Percentiles rank a stretch among this genome's conserved stretches.
phyloP scores from a whole-genome alignment of 2,329 filamentous ascomycete genomes.

The Thyridium curvatum region DNA sequence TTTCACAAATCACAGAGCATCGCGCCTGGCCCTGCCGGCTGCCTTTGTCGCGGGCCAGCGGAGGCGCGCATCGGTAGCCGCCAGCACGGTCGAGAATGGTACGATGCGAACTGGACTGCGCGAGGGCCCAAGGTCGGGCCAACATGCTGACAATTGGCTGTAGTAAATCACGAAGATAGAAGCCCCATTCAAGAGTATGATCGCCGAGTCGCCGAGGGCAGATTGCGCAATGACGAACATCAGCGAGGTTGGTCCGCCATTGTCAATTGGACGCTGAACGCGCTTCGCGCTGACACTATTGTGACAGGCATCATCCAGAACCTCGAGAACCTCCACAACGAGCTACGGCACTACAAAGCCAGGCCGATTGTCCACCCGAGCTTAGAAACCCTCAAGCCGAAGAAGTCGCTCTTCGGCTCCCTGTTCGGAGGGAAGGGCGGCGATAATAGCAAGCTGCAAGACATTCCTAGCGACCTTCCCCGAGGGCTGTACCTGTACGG shows the following conservation, averaged over 20 bases:
- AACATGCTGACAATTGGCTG: not conserved
- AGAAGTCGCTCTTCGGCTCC: conserved; percentile 51
- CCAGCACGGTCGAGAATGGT: conserved; percentile 13
- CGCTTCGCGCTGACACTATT: conserved; percentile 9
- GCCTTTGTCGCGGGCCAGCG: conserved; percentile 8
- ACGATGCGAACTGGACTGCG: conserved; percentile 3
- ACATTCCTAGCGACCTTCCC: conserved; percentile 68
- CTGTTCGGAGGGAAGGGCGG: conserved; percentile 49
- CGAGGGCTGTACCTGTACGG: conserved; percentile 92
- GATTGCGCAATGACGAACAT: conserved; percentile 80
- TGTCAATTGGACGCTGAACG: too few relatives aligned
- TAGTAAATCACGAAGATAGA: conserved; percentile 26
- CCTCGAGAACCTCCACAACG: conserved; percentile 83
- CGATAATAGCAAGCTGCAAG: conserved; percentile 15
- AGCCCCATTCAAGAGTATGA: conserved; percentile 90
- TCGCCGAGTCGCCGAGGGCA: conserved; percentile 65
- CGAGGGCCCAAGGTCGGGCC: too few relatives aligned
- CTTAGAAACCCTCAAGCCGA: conserved; percentile 60
- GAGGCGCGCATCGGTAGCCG: conserved; percentile 10
- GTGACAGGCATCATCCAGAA: conserved; percentile 73
- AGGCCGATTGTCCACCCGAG: conserved; percentile 71
- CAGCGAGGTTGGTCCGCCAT: conserved; percentile 71
- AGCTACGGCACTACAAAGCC: conserved; percentile 67
- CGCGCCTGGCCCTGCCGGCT: not conserved
- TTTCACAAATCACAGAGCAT: not conserved